Evolutionary conservation across 352 stramenopile species (phyloP).

Genomic region (Plasmopara muralis): DNA sequence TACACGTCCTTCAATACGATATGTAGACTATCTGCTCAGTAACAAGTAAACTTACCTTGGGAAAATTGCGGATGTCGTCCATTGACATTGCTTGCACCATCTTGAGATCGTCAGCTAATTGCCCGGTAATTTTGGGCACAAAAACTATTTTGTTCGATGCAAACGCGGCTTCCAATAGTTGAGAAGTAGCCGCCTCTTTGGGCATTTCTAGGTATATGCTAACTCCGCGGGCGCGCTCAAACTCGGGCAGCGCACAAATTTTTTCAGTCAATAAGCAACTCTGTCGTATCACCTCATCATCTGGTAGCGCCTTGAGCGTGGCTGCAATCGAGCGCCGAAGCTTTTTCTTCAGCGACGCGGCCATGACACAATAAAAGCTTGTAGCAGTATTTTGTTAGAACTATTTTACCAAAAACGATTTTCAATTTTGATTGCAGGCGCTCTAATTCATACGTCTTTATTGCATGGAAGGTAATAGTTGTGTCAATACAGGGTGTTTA

Average conservation of each 20-base stretch:
- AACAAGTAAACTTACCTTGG: slow-evolving; percentile 38
- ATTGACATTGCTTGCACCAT: slow-evolving; percentile 68
- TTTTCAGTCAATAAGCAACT: slow-evolving; percentile 41
- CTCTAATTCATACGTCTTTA: too few species aligned
- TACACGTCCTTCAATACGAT: slow-evolving; percentile 16
- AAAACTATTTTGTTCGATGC: slow-evolving; percentile 66
- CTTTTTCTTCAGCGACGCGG: slow-evolving; percentile 41
- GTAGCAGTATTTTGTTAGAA: neutral
- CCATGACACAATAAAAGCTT: slow-evolving; percentile 21
- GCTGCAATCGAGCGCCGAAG: slow-evolving; percentile 52
- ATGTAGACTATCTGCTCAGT: neutral
- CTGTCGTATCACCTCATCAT: slow-evolving; percentile 41
- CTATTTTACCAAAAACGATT: too few species aligned
- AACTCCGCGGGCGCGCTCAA: slow-evolving; percentile 32
- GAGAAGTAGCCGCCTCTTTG: slow-evolving; percentile 56
- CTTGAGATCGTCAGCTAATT: slow-evolving; percentile 54
- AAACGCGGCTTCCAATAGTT: slow-evolving; percentile 53
- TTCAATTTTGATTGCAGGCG: too few species aligned
- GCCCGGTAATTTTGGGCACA: slow-evolving; percentile 82
- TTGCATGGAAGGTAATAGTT: too few species aligned
- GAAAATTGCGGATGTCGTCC: slow-evolving; percentile 70
- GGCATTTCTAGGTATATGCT: slow-evolving; percentile 86
- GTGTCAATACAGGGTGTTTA: too few species aligned
- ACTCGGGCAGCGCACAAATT: slow-evolving; percentile 48
- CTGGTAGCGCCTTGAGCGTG: slow-evolving; percentile 31